phyloP scores from a whole-genome alignment of 2,329 filamentous ascomycete genomes.

The Helicocarpus griseus region DNA sequence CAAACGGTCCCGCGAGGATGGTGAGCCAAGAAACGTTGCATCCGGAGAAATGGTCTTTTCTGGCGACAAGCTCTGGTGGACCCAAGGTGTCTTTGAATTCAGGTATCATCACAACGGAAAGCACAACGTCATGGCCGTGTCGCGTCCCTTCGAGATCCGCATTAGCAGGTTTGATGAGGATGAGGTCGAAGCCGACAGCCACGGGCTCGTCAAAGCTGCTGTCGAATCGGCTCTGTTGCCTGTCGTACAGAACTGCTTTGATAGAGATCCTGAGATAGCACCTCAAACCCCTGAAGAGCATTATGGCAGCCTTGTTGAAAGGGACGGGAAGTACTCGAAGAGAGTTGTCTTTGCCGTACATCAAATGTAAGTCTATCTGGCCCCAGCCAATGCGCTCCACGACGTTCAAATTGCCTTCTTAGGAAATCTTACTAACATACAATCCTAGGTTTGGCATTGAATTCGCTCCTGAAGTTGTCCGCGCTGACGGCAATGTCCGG shows the following conservation, averaged over 20 bases:
- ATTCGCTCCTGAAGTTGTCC: constrained; percentile 84
- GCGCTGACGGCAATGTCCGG: constrained; percentile 79
- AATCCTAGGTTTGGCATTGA: constrained; percentile 68
- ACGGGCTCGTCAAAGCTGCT: constrained; percentile 49
- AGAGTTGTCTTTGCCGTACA: constrained; percentile 88
- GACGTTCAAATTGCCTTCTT: too few species aligned
- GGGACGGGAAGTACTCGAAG: constrained; percentile 80
- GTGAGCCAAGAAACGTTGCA: constrained; percentile 49
- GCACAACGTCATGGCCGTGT: constrained; percentile 90
- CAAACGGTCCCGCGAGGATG: constrained; percentile 34
- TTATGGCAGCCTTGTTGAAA: constrained; percentile 76
- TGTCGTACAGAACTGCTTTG: constrained; percentile 82
- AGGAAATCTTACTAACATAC: too few species aligned
- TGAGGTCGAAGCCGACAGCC: constrained; percentile 48
- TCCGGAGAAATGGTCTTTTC: constrained; percentile 77
- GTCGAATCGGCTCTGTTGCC: constrained; percentile 72
- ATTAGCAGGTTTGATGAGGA: constrained; percentile 75
- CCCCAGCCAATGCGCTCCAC: too few species aligned
- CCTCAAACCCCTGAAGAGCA: constrained; percentile 67
- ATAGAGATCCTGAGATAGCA: constrained; percentile 82
- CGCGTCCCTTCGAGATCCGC: constrained; percentile 81
- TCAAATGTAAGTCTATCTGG: constrained; percentile 78
- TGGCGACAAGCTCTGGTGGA: constrained; percentile 96
- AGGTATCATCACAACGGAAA: constrained; percentile 90
- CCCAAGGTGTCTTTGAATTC: constrained; percentile 90